Percentiles rank a stretch among this genome's conserved stretches.
Conservation (phyloP, 331 rosid species). For the Malus hybrid region DNA sequence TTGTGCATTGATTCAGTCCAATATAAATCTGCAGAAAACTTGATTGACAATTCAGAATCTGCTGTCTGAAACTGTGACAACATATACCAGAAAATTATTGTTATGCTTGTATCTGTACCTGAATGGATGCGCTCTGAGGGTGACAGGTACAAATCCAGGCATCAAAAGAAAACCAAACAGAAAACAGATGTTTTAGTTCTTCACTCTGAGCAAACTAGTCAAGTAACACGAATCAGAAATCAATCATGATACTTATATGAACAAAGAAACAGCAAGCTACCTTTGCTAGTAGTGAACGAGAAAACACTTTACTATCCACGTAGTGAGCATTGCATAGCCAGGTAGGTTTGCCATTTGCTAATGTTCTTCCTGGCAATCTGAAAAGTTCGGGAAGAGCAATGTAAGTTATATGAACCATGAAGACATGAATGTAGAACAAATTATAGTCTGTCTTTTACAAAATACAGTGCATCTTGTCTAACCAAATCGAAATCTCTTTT, state of each 20-base stretch:
- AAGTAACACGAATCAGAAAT: slow-evolving; percentile 11
- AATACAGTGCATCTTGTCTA: neutral
- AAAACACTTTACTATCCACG: slow-evolving; percentile 60
- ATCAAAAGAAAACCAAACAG: slow-evolving; percentile 35
- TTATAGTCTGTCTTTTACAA: neutral
- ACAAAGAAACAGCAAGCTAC: slow-evolving; percentile 27
- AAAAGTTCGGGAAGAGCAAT: neutral
- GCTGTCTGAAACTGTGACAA: neutral
- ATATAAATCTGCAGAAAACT: neutral
- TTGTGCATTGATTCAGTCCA: neutral
- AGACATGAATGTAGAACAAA: neutral
- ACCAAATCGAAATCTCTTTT: neutral
- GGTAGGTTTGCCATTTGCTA: slow-evolving; percentile 45
- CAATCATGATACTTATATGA: neutral
- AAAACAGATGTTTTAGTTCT: slow-evolving; percentile 21
- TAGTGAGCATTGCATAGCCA: slow-evolving; percentile 68
- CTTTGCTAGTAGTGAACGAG: slow-evolving; percentile 76
- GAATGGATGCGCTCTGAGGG: slow-evolving; percentile 82
- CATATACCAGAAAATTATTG: neutral
- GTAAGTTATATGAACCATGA: neutral
- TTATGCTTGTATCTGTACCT: slow-evolving; percentile 35
- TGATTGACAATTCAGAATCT: neutral
- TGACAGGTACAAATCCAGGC: slow-evolving; percentile 14
- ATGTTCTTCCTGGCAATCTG: slow-evolving; percentile 78
- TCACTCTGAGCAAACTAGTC: slow-evolving; percentile 2